Percentiles rank a stretch among this genome's conserved stretches.
Evolutionary conservation across 2,329 filamentous ascomycete genomes (phyloP).

Genomic region (Colletotrichum musicola): DNA sequence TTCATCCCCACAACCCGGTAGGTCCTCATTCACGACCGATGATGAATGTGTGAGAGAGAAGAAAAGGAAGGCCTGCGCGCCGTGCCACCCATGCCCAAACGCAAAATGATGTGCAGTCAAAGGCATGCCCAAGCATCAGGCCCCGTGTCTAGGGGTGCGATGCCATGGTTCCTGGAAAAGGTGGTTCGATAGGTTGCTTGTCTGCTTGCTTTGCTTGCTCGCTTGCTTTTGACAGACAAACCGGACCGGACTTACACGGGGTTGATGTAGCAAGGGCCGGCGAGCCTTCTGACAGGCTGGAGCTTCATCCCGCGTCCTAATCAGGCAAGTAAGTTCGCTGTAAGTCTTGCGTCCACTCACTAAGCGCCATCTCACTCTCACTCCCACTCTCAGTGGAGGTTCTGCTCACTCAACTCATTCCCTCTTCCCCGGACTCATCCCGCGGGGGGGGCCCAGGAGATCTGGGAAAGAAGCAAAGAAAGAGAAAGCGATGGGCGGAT

Average conservation of each 20-base stretch:
- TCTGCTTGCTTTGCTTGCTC: too few species aligned
- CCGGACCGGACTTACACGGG: slow-evolving; percentile 23
- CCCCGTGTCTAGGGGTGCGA: background rate
- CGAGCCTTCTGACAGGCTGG: slow-evolving; percentile 34
- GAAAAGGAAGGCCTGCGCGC: slow-evolving; percentile 5
- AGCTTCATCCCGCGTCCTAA: slow-evolving; percentile 33
- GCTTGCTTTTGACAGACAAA: too few species aligned
- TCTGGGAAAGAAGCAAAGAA: too few species aligned
- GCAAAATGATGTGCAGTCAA: slow-evolving; percentile 36
- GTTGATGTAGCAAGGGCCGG: slow-evolving; percentile 8
- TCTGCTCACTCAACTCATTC: too few species aligned
- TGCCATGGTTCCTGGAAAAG: background rate
- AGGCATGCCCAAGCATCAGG: slow-evolving; percentile 5
- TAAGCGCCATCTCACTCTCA: background rate
- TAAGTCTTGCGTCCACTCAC: slow-evolving; percentile 5
- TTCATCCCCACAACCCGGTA: slow-evolving; percentile 18
- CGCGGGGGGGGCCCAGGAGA: too few species aligned
- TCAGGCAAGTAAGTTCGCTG: slow-evolving; percentile 25
- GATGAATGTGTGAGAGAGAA: background rate
- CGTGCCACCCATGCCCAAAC: slow-evolving; percentile 37
- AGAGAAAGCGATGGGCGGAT: too few species aligned
- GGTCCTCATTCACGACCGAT: background rate
- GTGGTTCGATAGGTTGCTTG: background rate
- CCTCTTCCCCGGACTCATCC: too few species aligned
- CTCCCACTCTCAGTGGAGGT: too few species aligned